Base-by-base conservation (phyloP, 148 eudicot genomes). In the Amaranthus hypochondriacus region DNA sequence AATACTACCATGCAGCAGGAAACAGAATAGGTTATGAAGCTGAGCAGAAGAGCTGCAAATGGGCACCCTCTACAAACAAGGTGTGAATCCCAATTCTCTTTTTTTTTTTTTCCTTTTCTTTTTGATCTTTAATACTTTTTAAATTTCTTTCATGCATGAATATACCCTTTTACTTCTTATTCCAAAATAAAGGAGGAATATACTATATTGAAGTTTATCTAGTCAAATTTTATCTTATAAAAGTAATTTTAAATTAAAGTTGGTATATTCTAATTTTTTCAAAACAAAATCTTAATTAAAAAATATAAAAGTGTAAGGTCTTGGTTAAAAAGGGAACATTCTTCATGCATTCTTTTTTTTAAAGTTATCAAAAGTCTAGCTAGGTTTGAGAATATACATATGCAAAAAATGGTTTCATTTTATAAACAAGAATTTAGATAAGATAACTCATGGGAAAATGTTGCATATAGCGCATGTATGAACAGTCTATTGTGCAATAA, bases 21-120 rank as follows among this genome's bases (percentile, higher is more conserved):
- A 82, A 66, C 62, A 81, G 73, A 78, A 81, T 86, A 77, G 80
- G 63, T 62, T 64, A 61, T 78, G 88, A 89, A 81, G 78, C 46
- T 67, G 84, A 83, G 75, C 81, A 84, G 74, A 84, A 84, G 78
- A 78, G 75, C 65, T 78, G 84, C 85, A 66, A 65, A 49, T 72
- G 80, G 75, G 69, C 85, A 64, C 76, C 78, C 59, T 74, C 83
- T n/a, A 73, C 69, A 66, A 80, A 81, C 60, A 74, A 82, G 82
- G 85, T 82, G 9, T 48, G 73, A 63, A 75, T 75, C 64, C 71
- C 9, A 55, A n/a, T 54, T 44, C 48, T 46, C 9, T 4, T 43
- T 3, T 5, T 47, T 81, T 79, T 9, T 52, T 5, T 75, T 9
- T 48, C 63, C 9, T 47, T 59, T 50, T 14, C 2, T 59, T 56